A percentile compares a stretch with the other conserved stretches of the same genome.
Evolutionary conservation across 2,329 filamentous ascomycete genomes (phyloP).

Genomic region (Calonectria pseudoturangicola): DNA sequence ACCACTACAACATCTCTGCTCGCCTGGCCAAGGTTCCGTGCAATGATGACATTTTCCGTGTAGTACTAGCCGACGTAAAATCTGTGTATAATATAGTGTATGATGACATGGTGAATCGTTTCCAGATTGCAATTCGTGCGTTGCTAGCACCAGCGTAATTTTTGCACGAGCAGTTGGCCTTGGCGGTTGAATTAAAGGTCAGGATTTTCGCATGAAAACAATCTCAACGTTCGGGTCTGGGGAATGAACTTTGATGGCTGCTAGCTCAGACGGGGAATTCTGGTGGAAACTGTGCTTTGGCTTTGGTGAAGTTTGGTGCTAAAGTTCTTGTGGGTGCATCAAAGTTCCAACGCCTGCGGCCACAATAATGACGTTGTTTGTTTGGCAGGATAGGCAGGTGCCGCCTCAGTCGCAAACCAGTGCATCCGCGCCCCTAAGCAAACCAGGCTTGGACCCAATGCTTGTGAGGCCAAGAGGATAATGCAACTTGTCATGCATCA

Average conservation of each 20-base stretch:
- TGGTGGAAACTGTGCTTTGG: no score
- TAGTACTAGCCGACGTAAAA: background rate
- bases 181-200: no score
- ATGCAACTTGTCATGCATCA: background rate
- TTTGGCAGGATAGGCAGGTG: background rate
- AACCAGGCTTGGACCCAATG: no score
- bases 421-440: background rate
- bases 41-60: slow-evolving; percentile 14
- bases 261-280: no score
- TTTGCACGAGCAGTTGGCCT: no score
- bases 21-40: background rate
- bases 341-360: background rate
- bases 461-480: background rate
- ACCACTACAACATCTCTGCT: background rate
- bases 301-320: no score
- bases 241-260: no score
- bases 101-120: slow-evolving; percentile 5
- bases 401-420: background rate
- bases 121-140: no score
- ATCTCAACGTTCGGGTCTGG: no score
- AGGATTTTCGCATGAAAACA: no score
- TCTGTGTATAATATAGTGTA: slow-evolving; percentile 42
- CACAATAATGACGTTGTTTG: background rate
- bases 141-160: no score
- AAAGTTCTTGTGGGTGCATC: no score